These are phyloP conservation scores for Penicillium ucsense DNA, from an alignment of 495 filamentous ascomycete genomes.

Conservation along the genomic window DNA sequence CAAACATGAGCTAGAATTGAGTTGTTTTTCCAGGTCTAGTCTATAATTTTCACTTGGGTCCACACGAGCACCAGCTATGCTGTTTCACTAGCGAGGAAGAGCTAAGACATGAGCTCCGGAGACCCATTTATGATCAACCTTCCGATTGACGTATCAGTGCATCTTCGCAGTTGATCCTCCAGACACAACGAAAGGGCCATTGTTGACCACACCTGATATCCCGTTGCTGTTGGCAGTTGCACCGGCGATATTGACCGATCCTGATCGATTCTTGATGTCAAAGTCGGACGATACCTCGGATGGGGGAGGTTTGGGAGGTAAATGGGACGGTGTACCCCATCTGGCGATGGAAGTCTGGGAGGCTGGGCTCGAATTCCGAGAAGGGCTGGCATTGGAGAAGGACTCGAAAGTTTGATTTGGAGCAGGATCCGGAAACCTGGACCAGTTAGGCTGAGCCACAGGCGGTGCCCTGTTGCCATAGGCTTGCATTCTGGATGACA, in stretches of 20 bases:
- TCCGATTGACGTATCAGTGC: slow-evolving; percentile 6
- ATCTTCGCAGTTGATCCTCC: slow-evolving; percentile 23
- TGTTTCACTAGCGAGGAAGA: too few relatives aligned
- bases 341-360: slow-evolving; percentile 39
- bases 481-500: slow-evolving; percentile 21
- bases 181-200: slow-evolving; percentile 36
- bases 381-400: slow-evolving; percentile 1
- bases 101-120: too few relatives aligned
- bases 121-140: too few relatives aligned
- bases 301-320: slow-evolving; percentile 46
- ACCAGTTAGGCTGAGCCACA: slow-evolving; percentile 20
- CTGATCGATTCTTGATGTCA: slow-evolving; percentile 27
- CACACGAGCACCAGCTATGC: too few relatives aligned
- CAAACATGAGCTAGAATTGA: too few relatives aligned
- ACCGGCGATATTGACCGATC: slow-evolving; percentile 8
- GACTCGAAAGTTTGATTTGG: slow-evolving; percentile 12
- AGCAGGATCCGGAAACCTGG: slow-evolving; percentile 25
- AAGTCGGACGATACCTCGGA: slow-evolving; percentile 40
- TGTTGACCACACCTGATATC: slow-evolving; percentile 14
- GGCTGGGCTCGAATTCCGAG: slow-evolving; percentile 13
- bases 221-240: slow-evolving; percentile 18
- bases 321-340: slow-evolving; percentile 46
- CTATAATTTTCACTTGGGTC: too few relatives aligned
- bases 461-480: slow-evolving; percentile 19
- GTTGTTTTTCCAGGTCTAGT: too few relatives aligned